Percentiles rank a stretch among this genome's conserved stretches.
phyloP scores from a whole-genome alignment of 495 filamentous ascomycete species.

The Cryomyces minteri region DNA sequence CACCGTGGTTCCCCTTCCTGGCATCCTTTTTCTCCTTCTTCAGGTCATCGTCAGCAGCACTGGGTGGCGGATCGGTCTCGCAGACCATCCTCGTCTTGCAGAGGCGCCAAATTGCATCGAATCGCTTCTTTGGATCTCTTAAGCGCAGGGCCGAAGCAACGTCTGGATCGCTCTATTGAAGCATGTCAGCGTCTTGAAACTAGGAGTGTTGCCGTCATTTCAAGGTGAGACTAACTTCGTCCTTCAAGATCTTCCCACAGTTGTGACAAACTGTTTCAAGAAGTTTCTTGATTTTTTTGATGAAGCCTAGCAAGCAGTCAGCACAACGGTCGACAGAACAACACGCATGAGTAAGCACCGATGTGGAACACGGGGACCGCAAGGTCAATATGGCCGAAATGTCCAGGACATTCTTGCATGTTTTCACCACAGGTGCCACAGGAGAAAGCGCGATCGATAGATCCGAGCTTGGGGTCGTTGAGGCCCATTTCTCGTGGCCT shows the following conservation, averaged over 20 bases:
- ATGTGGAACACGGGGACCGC: conserved; percentile 89
- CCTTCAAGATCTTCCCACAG: conserved; percentile 85
- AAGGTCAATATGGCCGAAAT: conserved; percentile 96
- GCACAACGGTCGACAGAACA: conserved; percentile 2
- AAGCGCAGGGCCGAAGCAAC: conserved; percentile 64
- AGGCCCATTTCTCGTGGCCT: conserved; percentile 74
- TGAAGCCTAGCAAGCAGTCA: conserved; percentile 46
- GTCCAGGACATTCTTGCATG: conserved; percentile 88
- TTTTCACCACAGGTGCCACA: conserved; percentile 89
- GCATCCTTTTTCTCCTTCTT: conserved; percentile 30
- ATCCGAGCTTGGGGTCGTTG: conserved; percentile 86
- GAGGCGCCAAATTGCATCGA: conserved; percentile 69
- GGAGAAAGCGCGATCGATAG: conserved; percentile 82
- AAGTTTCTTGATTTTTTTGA: conserved; percentile 95
- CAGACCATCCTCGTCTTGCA: conserved; percentile 79
- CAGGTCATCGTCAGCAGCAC: conserved; percentile 38
- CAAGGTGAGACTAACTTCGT: conserved; percentile 71
- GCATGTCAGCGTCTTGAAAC: conserved; percentile 41
- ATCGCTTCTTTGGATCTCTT: conserved; percentile 82
- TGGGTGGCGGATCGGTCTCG: conserved; percentile 46
- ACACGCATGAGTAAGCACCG: conserved; percentile 22
- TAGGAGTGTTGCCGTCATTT: conserved; percentile 10
- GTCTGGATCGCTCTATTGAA: conserved; percentile 54
- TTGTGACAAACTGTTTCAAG: conserved; percentile 96
- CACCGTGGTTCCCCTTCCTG: conserved; percentile 48